These are phyloP conservation scores for Candolleomyces eurysporus DNA, from an alignment of 768 basidiomycete species.

Conservation along the genomic window DNA sequence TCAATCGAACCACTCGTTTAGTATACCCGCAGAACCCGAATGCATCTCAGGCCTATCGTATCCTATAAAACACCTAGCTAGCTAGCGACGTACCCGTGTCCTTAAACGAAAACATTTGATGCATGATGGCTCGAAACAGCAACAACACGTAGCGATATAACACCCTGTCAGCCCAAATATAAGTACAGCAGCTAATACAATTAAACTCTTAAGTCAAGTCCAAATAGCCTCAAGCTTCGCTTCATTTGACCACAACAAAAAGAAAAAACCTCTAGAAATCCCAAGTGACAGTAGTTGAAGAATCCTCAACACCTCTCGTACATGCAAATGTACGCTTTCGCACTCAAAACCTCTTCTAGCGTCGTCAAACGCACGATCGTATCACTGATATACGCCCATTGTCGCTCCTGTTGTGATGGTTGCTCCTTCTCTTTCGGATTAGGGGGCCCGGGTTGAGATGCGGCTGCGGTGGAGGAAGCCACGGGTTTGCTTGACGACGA, in stretches of 20 bases:
- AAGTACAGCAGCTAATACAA: no score
- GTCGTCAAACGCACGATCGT: slow-evolving; percentile 77
- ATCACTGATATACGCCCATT: slow-evolving; percentile 95
- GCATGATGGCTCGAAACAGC: no score
- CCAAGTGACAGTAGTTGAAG: neutral
- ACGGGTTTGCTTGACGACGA: neutral
- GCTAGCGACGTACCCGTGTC: no score
- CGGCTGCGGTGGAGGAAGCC: slow-evolving; percentile 7
- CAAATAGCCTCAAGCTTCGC: neutral
- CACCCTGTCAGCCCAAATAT: no score
- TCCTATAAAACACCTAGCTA: no score
- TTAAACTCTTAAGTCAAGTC: no score
- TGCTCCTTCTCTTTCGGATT: neutral
- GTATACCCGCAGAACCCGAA: no score
- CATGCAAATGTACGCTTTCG: slow-evolving; percentile 93
- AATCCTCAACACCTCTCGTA: slow-evolving; percentile 52
- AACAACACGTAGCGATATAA: no score
- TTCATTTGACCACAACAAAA: neutral
- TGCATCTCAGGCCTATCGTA: no score
- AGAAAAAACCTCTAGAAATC: neutral
- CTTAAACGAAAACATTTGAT: no score
- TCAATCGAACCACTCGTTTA: no score
- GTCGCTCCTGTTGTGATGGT: slow-evolving; percentile 34
- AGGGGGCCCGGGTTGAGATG: neutral
- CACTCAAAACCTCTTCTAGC: slow-evolving; percentile 85